Base-by-base conservation (phyloP, 2,329 filamentous ascomycete species). In the Pleurostoma richardsiae region DNA sequence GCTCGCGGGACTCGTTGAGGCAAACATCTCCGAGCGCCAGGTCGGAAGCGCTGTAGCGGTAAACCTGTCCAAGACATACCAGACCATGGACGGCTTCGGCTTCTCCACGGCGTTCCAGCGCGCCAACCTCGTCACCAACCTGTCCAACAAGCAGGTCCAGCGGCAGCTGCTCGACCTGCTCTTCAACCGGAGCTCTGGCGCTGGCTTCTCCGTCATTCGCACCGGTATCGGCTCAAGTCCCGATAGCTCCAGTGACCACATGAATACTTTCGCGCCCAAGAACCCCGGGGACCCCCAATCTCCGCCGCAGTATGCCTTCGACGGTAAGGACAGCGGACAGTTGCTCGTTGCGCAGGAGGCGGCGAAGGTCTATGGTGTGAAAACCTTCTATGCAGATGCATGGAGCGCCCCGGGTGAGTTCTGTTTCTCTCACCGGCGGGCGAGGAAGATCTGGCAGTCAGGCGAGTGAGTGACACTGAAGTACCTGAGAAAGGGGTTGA, bases 51-150 rank as follows among this genome's bases (percentile, higher is more conserved):
- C 60, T 29, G 62, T 73, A 48, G 71, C 63, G 0, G 60, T 73
- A 26, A 62, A 72, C 53, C 52, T 66, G 5, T 52, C 59, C n/a
- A 67, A 64, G 50, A 70, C 64, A 26, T 72, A 66, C 52, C 71
- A 73, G 57, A 67, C 59, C 4, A 72, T 73, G 44, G 69, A 73
- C 52, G 71, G 71, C 8, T 73, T 73, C 52, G 71, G 70, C 11
- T 68, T 71, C 57, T 65, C 60, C 19, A 65, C 63, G 19, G 70
- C 70, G 1, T 74, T 73, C 54, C 68, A 71, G 55, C 67, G 71
- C 5, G 70, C 70, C 11, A 71, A 68, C 46, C 60, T 70, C 30
- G 65, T 73, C 56, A 65, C 68, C 42, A 64, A 65, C 40, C 52
- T 66, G 4, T 36, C 33, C 33, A n/a, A 36, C n/a, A 36, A 36